These are phyloP conservation scores for Phytophthora pini DNA, from an alignment of 352 stramenopile genomes.

Conservation along the genomic window DNA sequence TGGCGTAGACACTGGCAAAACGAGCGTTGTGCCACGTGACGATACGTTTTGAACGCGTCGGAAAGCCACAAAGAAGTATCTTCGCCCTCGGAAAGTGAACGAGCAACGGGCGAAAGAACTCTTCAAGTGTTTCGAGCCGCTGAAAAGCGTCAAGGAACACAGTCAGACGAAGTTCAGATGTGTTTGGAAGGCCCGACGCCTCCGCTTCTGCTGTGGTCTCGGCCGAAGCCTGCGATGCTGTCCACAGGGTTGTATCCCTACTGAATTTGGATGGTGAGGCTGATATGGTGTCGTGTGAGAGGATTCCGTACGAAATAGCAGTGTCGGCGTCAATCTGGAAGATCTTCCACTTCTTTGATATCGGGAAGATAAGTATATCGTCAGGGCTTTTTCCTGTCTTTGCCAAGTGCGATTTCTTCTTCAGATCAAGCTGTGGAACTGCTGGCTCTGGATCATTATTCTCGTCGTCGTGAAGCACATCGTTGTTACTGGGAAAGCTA, in stretches of 20 bases:
- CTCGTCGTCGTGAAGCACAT: conserved; percentile 20
- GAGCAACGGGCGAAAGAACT: conserved; percentile 66
- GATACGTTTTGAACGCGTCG: conserved; percentile 38
- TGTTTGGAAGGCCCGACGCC: conserved; percentile 2
- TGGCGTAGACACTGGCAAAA: conserved; percentile 50
- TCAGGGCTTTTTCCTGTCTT: conserved; percentile 21
- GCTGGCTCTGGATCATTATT: conserved; percentile 3
- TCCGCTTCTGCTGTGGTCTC: conserved; percentile 22
- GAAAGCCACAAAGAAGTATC: conserved; percentile 69
- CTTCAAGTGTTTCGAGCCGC: conserved; percentile 57
- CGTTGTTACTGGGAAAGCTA: conserved; percentile 22
- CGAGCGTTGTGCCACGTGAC: conserved; percentile 61
- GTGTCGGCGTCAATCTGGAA: conserved; percentile 58
- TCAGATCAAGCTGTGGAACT: conserved; percentile 19
- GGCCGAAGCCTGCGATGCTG: conserved; percentile 8
- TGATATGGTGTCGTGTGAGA: conserved; percentile 43
- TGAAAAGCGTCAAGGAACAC: conserved; percentile 79
- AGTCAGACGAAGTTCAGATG: conserved; percentile 55
- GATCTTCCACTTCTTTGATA: conserved; percentile 46
- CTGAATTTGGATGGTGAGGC: conserved; percentile 11
- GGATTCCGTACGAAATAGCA: conserved; percentile 53
- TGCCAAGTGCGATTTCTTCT: conserved; percentile 12
- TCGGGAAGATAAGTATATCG: conserved; percentile 41
- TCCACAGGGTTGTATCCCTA: conserved; percentile 4
- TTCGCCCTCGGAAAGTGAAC: conserved; percentile 69